These are phyloP conservation scores for Fusarium siculi DNA, from an alignment of 2,329 filamentous ascomycete genomes.

Conservation along the genomic window DNA sequence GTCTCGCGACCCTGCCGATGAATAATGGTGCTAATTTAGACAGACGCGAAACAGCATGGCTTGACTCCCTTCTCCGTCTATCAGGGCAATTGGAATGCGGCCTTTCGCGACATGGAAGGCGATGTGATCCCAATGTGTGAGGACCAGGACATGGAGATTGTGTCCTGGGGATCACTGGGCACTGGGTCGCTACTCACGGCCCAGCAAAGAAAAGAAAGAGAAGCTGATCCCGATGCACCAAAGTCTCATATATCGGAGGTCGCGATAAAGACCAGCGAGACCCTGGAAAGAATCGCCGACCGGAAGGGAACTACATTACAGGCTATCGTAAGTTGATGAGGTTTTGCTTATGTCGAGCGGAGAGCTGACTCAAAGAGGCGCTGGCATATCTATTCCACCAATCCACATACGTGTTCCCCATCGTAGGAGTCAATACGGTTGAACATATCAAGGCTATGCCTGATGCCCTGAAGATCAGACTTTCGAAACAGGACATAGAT, in stretches of 20 bases:
- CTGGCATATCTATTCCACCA: slow-evolving; percentile 27
- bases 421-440: slow-evolving; percentile 19
- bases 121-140: slow-evolving; percentile 49
- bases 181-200: neutral
- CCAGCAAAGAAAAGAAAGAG: neutral
- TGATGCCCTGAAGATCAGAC: neutral
- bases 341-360: no score
- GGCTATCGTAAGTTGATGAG: neutral
- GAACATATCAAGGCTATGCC: slow-evolving; percentile 18
- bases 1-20: fast-evolving
- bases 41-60: slow-evolving; percentile 41
- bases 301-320: neutral
- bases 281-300: neutral
- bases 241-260: neutral
- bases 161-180: slow-evolving; percentile 48
- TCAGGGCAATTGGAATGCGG: slow-evolving; percentile 45
- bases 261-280: fast-evolving
- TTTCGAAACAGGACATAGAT: neutral
- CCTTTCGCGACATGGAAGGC: slow-evolving; percentile 43
- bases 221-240: neutral
- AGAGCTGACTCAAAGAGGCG: neutral
- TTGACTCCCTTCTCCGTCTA: slow-evolving; percentile 45
- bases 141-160: slow-evolving; percentile 57
- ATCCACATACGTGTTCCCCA: slow-evolving; percentile 20
- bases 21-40: no score